phyloP scores from a whole-genome alignment of 345 rosid genomes.

The Boechera retrofracta region DNA sequence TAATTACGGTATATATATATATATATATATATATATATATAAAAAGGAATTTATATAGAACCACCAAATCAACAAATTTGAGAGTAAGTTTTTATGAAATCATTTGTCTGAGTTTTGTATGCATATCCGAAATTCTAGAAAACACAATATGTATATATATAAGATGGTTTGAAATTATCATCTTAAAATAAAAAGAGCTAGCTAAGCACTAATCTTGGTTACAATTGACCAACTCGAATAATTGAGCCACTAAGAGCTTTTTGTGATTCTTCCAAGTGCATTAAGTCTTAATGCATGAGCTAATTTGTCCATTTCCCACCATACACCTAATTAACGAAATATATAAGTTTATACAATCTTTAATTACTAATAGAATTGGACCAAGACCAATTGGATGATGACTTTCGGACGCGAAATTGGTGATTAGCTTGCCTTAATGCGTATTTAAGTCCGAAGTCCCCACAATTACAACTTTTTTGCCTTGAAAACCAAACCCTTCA shows the following conservation, averaged over 20 bases:
- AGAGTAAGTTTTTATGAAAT: neutral
- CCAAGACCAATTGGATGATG: slow-evolving; percentile 43
- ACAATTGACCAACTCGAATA: slow-evolving; percentile 44
- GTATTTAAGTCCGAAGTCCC: slow-evolving; percentile 44
- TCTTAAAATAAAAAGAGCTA: slow-evolving; percentile 19
- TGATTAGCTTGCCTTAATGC: slow-evolving; percentile 42
- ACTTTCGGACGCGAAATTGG: slow-evolving; percentile 47
- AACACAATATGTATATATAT: neutral
- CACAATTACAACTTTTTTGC: slow-evolving; percentile 44
- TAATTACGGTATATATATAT: neutral
- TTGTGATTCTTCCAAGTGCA: slow-evolving; percentile 45
- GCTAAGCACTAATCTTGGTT: slow-evolving; percentile 40
- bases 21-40: too few species aligned
- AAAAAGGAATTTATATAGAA: neutral
- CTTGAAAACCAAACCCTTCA: slow-evolving; percentile 43
- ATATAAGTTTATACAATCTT: slow-evolving; percentile 19
- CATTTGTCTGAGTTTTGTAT: neutral
- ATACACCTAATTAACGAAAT: slow-evolving; percentile 39
- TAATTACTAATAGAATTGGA: slow-evolving; percentile 22
- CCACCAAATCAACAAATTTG: neutral
- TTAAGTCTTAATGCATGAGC: slow-evolving; percentile 48
- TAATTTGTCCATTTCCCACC: slow-evolving; percentile 51
- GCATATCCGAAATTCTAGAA: neutral
- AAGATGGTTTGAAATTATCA: neutral
- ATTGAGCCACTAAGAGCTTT: slow-evolving; percentile 42